phyloP scores from a whole-genome alignment of 257 asterid genomes.

The Salvia rosmarinus region DNA sequence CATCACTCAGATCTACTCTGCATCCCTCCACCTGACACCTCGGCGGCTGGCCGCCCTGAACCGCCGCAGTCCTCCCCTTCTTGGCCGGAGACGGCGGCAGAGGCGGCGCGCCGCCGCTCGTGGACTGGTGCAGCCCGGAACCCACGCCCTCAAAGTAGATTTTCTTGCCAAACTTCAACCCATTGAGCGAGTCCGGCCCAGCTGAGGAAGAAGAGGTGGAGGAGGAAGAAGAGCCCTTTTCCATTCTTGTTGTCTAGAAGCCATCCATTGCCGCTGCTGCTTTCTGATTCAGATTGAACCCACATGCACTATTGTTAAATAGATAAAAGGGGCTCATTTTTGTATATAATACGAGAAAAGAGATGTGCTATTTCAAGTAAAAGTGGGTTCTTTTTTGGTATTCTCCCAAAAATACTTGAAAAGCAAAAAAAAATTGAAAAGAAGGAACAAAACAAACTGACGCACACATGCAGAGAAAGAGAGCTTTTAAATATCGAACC shows the following conservation, averaged over 20 bases:
- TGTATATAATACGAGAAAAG: constrained; percentile 18
- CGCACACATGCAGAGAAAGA: not conserved
- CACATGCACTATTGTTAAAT: constrained; percentile 26
- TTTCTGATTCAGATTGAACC: constrained; percentile 25
- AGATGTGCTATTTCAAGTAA: constrained; percentile 6
- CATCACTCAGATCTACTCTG: constrained; percentile 86
- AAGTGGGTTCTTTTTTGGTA: constrained; percentile 39
- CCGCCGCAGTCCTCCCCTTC: constrained; percentile 60
- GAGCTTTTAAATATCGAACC: not conserved
- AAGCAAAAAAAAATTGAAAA: not conserved
- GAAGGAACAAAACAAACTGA: not conserved
- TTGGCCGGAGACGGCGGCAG: constrained; percentile 57
- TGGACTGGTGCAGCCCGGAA: constrained; percentile 36
- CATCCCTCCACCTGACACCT: constrained; percentile 98
- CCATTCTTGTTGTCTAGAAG: constrained; percentile 65
- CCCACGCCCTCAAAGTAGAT: constrained; percentile 73
- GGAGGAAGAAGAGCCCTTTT: constrained; percentile 54
- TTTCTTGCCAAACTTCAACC: constrained; percentile 82
- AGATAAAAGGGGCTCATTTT: too few species aligned
- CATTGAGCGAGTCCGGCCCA: constrained; percentile 51
- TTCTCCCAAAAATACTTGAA: constrained; percentile 31
- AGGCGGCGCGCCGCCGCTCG: constrained; percentile 36
- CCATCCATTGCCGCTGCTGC: constrained; percentile 50
- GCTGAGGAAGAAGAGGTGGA: constrained; percentile 50
- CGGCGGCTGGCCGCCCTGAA: constrained; percentile 67